A percentile compares a stretch with the other conserved stretches of the same genome.
Evolutionary conservation across 345 rosid species (phyloP).

Genomic region (Eucalyptus polybractea): DNA sequence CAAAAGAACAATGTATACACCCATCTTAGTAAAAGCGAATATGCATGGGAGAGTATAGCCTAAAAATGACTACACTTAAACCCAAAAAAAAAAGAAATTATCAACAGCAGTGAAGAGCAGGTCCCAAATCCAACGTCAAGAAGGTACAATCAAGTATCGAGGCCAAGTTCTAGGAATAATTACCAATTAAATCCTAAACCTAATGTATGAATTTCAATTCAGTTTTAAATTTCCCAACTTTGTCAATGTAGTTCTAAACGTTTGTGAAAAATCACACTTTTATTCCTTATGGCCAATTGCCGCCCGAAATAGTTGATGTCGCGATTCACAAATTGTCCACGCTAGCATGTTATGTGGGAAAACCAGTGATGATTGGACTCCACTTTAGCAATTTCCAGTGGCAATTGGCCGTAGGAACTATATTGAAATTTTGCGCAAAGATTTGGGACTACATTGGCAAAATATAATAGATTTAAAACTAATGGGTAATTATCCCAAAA

Average conservation of each 20-base stretch:
- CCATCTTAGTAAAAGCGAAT: not conserved
- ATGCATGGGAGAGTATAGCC: not conserved
- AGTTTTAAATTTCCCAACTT: not conserved
- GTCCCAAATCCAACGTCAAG: not conserved
- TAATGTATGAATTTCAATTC: not conserved
- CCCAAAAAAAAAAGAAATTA: not conserved
- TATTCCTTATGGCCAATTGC: not conserved
- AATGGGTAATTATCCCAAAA: not conserved
- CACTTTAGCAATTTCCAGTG: fast-evolving
- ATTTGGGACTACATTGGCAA: too few relatives aligned
- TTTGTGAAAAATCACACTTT: not conserved
- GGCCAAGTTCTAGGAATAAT: not conserved
- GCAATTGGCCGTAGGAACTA: not conserved
- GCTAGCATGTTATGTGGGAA: not conserved
- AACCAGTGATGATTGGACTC: not conserved
- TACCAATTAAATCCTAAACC: not conserved
- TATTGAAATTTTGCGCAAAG: too few relatives aligned
- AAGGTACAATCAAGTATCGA: not conserved
- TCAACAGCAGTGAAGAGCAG: not conserved
- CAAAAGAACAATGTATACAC: not conserved
- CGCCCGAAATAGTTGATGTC: not conserved
- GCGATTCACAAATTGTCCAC: not conserved
- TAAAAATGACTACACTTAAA: not conserved
- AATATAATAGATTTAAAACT: not conserved
- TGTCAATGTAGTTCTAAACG: not conserved